These are phyloP conservation scores for Stellera chamaejasme DNA, from an alignment of 345 rosid genomes.

Conservation along the genomic window DNA sequence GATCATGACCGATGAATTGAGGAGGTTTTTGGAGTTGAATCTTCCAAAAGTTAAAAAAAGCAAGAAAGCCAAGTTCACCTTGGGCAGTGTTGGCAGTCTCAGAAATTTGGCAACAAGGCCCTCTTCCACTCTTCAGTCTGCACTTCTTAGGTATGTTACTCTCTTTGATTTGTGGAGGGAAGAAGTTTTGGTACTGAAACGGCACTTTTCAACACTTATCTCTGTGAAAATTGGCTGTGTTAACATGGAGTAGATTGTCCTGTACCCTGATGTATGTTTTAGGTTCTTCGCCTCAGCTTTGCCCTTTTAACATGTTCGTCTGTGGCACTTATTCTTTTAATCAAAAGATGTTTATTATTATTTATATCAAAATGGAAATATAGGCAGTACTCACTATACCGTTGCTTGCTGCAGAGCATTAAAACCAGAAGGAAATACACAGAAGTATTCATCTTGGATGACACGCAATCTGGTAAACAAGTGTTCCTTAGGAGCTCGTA, in stretches of 20 bases:
- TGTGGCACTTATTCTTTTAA: neutral
- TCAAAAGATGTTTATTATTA: too few species aligned
- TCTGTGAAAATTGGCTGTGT: too few species aligned
- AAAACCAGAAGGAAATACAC: conserved; percentile 85
- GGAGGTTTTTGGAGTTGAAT: conserved; percentile 69
- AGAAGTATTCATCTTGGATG: conserved; percentile 78
- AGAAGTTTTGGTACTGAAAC: too few species aligned
- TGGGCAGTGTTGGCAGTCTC: conserved; percentile 88
- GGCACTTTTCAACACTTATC: too few species aligned
- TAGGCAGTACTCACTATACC: neutral
- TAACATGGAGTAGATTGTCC: too few species aligned
- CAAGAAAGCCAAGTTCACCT: conserved; percentile 56
- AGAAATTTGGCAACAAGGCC: conserved; percentile 89
- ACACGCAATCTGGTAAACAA: conserved; percentile 86
- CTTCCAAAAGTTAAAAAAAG: conserved; percentile 70
- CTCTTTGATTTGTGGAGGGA: too few species aligned
- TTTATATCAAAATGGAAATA: too few species aligned
- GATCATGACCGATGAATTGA: conserved; percentile 69
- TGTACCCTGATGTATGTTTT: too few species aligned
- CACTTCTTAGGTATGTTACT: conserved; percentile 55
- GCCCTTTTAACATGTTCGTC: too few species aligned
- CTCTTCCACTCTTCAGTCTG: conserved; percentile 88
- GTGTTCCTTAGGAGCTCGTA: conserved; percentile 80
- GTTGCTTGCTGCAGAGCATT: conserved; percentile 40
- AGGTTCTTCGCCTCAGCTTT: too few species aligned